Evolutionary conservation across 2,329 filamentous ascomycete genomes (phyloP).

Genomic region (Claviceps paspali): DNA sequence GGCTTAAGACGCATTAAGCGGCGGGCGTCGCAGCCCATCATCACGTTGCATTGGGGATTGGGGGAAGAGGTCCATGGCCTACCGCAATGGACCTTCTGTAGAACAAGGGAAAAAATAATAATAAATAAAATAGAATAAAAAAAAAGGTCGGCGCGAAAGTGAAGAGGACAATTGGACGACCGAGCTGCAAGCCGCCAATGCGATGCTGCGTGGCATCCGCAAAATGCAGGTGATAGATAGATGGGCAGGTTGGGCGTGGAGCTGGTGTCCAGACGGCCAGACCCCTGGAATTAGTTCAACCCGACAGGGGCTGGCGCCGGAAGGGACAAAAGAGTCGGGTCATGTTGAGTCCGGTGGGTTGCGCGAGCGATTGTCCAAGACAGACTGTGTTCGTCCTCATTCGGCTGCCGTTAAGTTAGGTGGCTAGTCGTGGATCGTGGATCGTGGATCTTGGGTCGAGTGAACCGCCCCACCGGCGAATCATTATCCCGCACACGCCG

Average conservation of each 20-base stretch:
- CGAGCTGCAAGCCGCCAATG: slow-evolving; percentile 8
- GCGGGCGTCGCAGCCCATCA: not conserved
- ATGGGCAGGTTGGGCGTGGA: not conserved
- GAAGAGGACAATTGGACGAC: slow-evolving; percentile 8
- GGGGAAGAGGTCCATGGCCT: not conserved
- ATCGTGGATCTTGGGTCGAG: no score
- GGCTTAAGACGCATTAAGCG: slow-evolving; percentile 1
- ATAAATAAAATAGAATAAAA: no score
- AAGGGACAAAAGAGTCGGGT: not conserved
- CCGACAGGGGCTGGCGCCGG: slow-evolving; percentile 1
- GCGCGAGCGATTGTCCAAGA: not conserved
- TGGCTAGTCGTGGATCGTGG: not conserved
- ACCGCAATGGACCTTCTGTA: slow-evolving; percentile 1
- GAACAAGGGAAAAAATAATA: no score
- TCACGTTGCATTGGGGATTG: slow-evolving; percentile 2
- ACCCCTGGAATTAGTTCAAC: not conserved
- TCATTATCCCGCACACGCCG: no score
- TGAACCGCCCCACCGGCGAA: no score
- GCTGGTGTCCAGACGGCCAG: no score
- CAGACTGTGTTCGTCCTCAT: not conserved
- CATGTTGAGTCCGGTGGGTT: no score
- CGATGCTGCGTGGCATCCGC: slow-evolving; percentile 5
- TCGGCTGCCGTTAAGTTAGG: not conserved
- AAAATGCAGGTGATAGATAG: slow-evolving; percentile 5
- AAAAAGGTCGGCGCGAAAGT: slow-evolving; percentile 8